Percentiles rank a stretch among this genome's conserved stretches.
These are phyloP conservation scores for Hyphodiscus hymeniophilus DNA, from an alignment of 495 filamentous ascomycete genomes.

Conservation along the genomic window DNA sequence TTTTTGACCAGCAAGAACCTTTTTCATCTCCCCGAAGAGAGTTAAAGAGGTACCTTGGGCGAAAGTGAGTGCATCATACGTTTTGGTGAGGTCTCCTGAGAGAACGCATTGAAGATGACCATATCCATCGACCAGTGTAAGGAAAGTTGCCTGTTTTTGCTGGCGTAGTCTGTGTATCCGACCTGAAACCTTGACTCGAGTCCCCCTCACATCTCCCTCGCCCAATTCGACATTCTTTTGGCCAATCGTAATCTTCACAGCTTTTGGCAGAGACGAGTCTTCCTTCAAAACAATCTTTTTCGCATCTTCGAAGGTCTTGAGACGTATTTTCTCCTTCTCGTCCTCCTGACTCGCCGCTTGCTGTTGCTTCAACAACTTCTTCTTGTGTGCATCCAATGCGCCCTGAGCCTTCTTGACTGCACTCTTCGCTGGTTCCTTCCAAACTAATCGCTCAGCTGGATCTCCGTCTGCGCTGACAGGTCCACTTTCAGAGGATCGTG, in stretches of 20 bases:
- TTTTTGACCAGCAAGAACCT: conserved; percentile 67
- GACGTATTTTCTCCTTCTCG: conserved; percentile 59
- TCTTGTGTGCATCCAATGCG: conserved; percentile 63
- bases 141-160: conserved; percentile 84
- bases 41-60: conserved; percentile 84
- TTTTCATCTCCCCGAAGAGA: conserved; percentile 81
- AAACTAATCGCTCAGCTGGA: conserved; percentile 44
- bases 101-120: conserved; percentile 86
- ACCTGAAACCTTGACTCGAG: conserved; percentile 74
- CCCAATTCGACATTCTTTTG: conserved; percentile 63
- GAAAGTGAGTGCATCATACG: conserved; percentile 83
- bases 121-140: conserved; percentile 82
- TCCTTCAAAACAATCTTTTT: conserved; percentile 76
- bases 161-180: conserved; percentile 75
- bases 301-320: conserved; percentile 66
- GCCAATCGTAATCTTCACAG: conserved; percentile 66
- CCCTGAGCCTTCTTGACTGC: conserved; percentile 76
- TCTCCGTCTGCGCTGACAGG: conserved; percentile 53
- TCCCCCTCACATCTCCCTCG: conserved; percentile 53
- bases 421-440: conserved; percentile 76
- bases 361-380: conserved; percentile 66
- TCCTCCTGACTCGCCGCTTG: conserved; percentile 60
- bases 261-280: conserved; percentile 69
- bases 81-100: conserved; percentile 76
- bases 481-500: conserved; percentile 59